Evolutionary conservation across 164 flowering plant genomes (phyloP), one percentile per base, ranked within the genome.

Genomic region (Amborella trichopoda): DNA sequence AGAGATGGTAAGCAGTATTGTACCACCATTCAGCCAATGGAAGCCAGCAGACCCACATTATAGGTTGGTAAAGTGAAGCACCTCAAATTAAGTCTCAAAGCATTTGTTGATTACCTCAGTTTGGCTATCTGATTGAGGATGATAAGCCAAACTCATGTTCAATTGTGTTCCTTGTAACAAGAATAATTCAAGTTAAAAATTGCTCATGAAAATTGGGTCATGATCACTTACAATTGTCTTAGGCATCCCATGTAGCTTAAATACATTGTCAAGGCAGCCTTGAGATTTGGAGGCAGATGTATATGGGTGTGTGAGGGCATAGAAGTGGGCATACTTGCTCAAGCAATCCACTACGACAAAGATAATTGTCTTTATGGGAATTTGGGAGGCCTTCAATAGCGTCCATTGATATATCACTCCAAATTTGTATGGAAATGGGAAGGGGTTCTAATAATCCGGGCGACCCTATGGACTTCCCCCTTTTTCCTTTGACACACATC

Each of bases 41-140:
- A 13, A 49, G 12, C 5, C 3, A 49, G 12, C 14, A 4, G 23
- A 4, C 10, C 53, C 53, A 49, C 10, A 16, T 23, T 9, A 12
- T 14, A 5, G 53, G 34, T 9, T 12, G 21, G 3, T 49, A 12
- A 8, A n/a, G 13, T 14, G 18, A 36, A 23, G 8, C 21, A 23
- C 0, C 4, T 5, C 4, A 49, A 20, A 38, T n/a, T 49, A 49
- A 8, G 23, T 28, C 19, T 49, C 22, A 2, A 49, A 2, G n/a
- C 53, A 49, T 0, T 11, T 21, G 3, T 49, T 49, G 0, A 17
- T 22, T 17, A 26, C 36, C 18, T 51, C 26, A 3, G 51, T 44
- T n/a, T 52, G 51, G 2, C 52, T 50, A 14, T 50, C 55, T 1
- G 41, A 28, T 37, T 58, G 57, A 6, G 56, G 45, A 26, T 50